Percentiles rank a stretch among this genome's conserved stretches.
Evolutionary conservation across 176 grass and related monocot species (phyloP).

Genomic region (Triticum monococcum): DNA sequence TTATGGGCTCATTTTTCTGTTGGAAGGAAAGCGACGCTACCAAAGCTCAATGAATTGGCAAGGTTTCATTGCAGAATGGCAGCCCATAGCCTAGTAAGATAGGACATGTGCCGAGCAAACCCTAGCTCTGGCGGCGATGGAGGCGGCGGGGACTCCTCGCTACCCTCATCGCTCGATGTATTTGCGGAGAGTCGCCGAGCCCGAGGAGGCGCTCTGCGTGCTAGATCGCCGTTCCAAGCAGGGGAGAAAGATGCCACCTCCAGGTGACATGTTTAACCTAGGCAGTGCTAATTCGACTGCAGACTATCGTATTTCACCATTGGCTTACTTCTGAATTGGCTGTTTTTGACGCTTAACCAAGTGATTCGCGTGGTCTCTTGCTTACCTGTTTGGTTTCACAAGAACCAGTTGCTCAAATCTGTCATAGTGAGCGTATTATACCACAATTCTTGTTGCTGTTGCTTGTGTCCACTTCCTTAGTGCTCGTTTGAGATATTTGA

Average conservation of each 20-base stretch:
- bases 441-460: neutral
- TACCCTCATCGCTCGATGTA: slow-evolving; percentile 24
- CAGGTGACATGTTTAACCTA: slow-evolving; percentile 29
- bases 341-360: neutral
- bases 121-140: slow-evolving; percentile 5
- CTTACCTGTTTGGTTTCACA: neutral
- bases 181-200: slow-evolving; percentile 59
- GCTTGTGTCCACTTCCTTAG: neutral
- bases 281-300: neutral
- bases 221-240: slow-evolving; percentile 52
- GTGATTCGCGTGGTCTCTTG: too few relatives aligned
- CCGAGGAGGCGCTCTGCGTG: slow-evolving; percentile 63
- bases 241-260: slow-evolving; percentile 55
- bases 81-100: too few relatives aligned
- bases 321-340: neutral
- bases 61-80: too few relatives aligned
- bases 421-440: neutral
- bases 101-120: slow-evolving; percentile 1
- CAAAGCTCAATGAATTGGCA: too few relatives aligned
- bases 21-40: too few relatives aligned
- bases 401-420: neutral
- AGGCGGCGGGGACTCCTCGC: slow-evolving; percentile 25
- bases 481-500: neutral
- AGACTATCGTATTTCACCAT: neutral
- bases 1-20: too few relatives aligned